These are phyloP conservation scores for Leishmania amazonensis DNA, from an alignment of 208 protist genomes.

Conservation along the genomic window DNA sequence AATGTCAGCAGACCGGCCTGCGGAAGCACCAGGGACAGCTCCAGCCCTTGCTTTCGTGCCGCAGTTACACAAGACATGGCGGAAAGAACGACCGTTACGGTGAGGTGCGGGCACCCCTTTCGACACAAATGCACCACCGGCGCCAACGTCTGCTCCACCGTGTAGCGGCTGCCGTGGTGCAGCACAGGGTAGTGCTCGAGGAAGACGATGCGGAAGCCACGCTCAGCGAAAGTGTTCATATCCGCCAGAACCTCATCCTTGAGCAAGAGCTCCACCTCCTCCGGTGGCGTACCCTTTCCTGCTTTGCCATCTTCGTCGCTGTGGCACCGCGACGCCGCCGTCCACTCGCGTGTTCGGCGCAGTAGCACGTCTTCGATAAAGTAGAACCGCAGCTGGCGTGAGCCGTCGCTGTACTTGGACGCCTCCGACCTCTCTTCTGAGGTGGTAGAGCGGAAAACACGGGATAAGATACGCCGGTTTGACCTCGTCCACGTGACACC, in stretches of 20 bases:
- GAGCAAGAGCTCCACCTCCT: slow-evolving; percentile 14
- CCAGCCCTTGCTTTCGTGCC: slow-evolving; percentile 30
- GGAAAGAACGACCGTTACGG: slow-evolving; percentile 75
- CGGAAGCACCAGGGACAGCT: slow-evolving; percentile 57
- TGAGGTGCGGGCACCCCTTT: slow-evolving; percentile 18
- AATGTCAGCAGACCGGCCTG: slow-evolving; percentile 62
- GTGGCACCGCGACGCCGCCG: background rate
- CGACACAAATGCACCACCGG: slow-evolving; percentile 52
- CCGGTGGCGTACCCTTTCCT: background rate
- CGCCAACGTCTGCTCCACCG: slow-evolving; percentile 40
- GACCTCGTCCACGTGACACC: slow-evolving; percentile 55
- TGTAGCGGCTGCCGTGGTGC: slow-evolving; percentile 67
- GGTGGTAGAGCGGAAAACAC: slow-evolving; percentile 47
- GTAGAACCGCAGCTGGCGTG: slow-evolving; percentile 65
- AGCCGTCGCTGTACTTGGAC: slow-evolving; percentile 53
- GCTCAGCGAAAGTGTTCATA: slow-evolving; percentile 42
- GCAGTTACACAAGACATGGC: slow-evolving; percentile 75
- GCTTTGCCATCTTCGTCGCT: slow-evolving; percentile 9
- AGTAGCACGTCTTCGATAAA: slow-evolving; percentile 76
- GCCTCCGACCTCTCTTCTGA: slow-evolving; percentile 24
- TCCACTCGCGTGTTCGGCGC: slow-evolving; percentile 5
- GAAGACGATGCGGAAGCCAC: slow-evolving; percentile 75
- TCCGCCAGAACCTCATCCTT: slow-evolving; percentile 21
- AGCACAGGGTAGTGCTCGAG: slow-evolving; percentile 81
- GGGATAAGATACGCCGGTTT: slow-evolving; percentile 73